Percentiles rank a stretch among this genome's conserved stretches.
Conservation (phyloP, 768 basidiomycete genomes). For the Russula dissimulans region DNA sequence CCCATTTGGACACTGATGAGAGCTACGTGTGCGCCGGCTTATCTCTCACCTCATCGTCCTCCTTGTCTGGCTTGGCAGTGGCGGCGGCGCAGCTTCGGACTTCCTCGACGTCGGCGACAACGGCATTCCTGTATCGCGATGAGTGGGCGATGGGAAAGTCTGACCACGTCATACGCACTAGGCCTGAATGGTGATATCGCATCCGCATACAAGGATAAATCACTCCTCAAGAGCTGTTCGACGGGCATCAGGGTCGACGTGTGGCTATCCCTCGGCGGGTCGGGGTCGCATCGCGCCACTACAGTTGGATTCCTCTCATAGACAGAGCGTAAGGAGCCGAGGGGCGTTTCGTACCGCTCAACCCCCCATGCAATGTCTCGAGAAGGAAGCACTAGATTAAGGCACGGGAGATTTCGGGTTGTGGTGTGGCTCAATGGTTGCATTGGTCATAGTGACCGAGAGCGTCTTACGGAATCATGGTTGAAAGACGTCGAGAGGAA, state of each 20-base stretch:
- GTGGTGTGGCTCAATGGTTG: not conserved
- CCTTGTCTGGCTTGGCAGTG: not conserved
- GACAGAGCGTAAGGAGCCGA: not conserved
- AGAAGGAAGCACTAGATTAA: constrained; percentile 1
- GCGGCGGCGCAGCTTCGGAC: not conserved
- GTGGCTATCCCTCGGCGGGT: not conserved
- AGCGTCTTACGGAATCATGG: not conserved
- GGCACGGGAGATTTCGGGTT: not conserved
- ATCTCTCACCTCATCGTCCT: not conserved
- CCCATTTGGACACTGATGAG: not conserved
- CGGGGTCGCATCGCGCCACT: not conserved
- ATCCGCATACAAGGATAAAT: constrained; percentile 2
- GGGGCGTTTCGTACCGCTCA: not conserved
- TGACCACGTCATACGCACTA: not conserved
- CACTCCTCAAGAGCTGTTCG: not conserved
- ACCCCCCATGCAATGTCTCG: not conserved
- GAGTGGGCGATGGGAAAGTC: not conserved
- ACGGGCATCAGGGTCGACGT: not conserved
- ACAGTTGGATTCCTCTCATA: not conserved
- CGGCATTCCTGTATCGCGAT: not conserved
- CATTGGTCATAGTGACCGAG: not conserved
- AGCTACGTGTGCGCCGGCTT: not conserved
- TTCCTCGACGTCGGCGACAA: not conserved
- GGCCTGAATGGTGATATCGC: not conserved
- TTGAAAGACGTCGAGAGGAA: not conserved